Evolutionary conservation across 1,284 basidiomycete genomes (phyloP).

Genomic region (Veloboletus limbatus): DNA sequence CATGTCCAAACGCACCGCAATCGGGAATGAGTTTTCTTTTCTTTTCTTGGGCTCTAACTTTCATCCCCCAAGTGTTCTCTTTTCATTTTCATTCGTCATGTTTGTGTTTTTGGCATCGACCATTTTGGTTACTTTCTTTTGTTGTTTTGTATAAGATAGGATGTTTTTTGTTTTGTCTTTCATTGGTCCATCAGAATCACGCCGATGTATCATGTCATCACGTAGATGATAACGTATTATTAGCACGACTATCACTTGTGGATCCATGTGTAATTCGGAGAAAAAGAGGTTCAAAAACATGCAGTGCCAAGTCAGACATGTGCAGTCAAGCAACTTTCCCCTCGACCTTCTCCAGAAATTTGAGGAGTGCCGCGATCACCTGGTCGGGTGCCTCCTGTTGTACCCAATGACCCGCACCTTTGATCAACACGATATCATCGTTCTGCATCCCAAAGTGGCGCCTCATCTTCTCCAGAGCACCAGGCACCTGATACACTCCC

Average conservation of each 20-base stretch:
- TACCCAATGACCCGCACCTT: constrained; percentile 61
- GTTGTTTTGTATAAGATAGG: constrained; percentile 32
- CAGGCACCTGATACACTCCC: constrained; percentile 56
- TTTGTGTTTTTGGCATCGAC: constrained; percentile 7
- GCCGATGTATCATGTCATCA: constrained; percentile 27
- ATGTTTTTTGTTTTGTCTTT: constrained; percentile 2
- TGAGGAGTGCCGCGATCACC: constrained; percentile 21
- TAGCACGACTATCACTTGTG: constrained; percentile 12
- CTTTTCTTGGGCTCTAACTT: constrained; percentile 10
- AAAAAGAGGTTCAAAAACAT: too few relatives aligned
- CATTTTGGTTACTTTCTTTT: constrained; percentile 12
- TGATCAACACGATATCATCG: constrained; percentile 51
- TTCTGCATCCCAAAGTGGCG: constrained; percentile 31
- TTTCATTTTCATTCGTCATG: neutral
- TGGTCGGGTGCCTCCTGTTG: constrained; percentile 49
- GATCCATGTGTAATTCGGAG: constrained; percentile 16
- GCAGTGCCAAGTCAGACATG: too few relatives aligned
- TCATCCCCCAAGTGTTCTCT: constrained; percentile 6
- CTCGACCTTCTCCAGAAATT: constrained; percentile 20
- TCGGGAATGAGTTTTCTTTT: constrained; percentile 1
- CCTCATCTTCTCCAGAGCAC: constrained; percentile 46
- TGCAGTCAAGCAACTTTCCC: neutral
- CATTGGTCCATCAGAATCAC: constrained; percentile 20
- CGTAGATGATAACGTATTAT: constrained; percentile 21
- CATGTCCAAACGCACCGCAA: neutral